Evolutionary conservation across 2,329 filamentous ascomycete genomes (phyloP).

Genomic region (Fusarium sp.): DNA sequence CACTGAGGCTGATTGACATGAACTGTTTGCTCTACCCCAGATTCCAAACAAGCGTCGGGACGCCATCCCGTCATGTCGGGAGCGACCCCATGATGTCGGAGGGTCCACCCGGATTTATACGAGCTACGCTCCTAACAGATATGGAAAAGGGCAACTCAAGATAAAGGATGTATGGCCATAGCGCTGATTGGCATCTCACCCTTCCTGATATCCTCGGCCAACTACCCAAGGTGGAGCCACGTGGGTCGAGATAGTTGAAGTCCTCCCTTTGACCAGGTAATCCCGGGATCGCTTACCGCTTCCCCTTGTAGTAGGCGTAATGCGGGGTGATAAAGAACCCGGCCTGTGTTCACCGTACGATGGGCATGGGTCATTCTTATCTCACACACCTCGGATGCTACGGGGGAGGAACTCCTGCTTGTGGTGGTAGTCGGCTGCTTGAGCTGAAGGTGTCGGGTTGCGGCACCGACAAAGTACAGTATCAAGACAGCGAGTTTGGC

Average conservation of each 20-base stretch:
- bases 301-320: background rate
- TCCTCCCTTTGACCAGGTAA: background rate
- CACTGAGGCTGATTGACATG: background rate
- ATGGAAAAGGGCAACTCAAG: background rate
- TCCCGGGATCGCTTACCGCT: background rate
- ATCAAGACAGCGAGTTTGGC: background rate
- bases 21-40: background rate
- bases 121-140: background rate
- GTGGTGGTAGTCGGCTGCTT: background rate
- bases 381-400: background rate
- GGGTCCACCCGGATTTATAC: background rate
- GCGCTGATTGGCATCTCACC: background rate
- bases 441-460: background rate
- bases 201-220: background rate
- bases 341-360: background rate
- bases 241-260: background rate
- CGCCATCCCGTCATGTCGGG: background rate
- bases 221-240: background rate
- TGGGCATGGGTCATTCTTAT: slow-evolving; percentile 2
- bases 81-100: background rate
- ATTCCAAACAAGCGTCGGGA: background rate
- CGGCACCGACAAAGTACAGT: background rate
- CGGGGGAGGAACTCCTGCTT: background rate
- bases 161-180: background rate
- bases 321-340: slow-evolving; percentile 26